Percentiles rank a stretch among this genome's conserved stretches.
phyloP scores from a whole-genome alignment of 306 rosid genomes.

The Castanospermum australe region DNA sequence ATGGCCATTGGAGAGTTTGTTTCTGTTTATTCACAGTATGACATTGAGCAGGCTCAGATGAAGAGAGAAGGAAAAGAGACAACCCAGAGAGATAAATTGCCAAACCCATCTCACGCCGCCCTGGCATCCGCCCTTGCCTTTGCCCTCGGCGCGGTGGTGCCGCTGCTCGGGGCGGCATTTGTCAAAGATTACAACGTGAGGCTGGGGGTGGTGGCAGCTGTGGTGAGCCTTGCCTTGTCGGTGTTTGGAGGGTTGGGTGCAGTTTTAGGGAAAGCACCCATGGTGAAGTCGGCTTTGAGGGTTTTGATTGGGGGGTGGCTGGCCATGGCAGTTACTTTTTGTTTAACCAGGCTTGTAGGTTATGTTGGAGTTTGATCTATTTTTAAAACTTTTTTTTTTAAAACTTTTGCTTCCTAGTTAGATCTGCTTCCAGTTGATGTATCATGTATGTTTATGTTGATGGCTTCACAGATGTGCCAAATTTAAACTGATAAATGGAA shows the following conservation, averaged over 20 bases:
- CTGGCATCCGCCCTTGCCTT: conserved; percentile 32
- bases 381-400: not conserved
- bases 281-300: conserved; percentile 35
- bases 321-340: conserved; percentile 42
- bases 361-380: not conserved
- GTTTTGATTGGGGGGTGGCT: conserved; percentile 45
- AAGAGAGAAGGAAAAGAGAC: conserved; percentile 11
- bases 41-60: conserved; percentile 37
- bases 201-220: conserved; percentile 33
- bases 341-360: conserved; percentile 38
- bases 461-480: not conserved
- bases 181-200: conserved; percentile 31
- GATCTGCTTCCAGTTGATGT: not conserved
- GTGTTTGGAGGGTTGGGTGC: conserved; percentile 38
- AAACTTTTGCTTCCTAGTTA: no score
- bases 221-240: conserved; percentile 39
- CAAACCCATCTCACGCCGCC: conserved; percentile 35
- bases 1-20: conserved; percentile 52
- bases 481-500: not conserved
- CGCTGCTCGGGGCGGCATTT: conserved; percentile 37
- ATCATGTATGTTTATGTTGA: not conserved
- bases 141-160: conserved; percentile 26
- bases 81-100: conserved; percentile 6
- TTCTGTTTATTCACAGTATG: conserved; percentile 43
- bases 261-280: conserved; percentile 37